These are phyloP conservation scores for Collybia sordida DNA, from an alignment of 768 basidiomycete genomes.

Conservation along the genomic window DNA sequence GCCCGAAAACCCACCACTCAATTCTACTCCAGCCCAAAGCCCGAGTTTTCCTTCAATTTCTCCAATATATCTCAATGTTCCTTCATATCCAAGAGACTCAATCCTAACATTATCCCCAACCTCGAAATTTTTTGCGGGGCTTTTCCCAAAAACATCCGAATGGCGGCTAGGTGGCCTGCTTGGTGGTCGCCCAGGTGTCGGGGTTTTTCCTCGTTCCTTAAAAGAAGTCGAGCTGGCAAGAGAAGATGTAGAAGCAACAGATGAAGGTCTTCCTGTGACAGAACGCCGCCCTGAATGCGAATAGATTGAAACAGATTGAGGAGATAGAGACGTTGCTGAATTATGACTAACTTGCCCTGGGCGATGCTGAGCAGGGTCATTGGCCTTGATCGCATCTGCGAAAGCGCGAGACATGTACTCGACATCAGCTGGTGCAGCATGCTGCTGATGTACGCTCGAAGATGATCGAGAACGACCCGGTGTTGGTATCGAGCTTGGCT, in stretches of 20 bases:
- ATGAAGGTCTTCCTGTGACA: conserved; percentile 48
- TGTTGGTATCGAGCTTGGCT: conserved; percentile 57
- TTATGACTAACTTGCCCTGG: conserved; percentile 31
- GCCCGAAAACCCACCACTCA: conserved; percentile 80
- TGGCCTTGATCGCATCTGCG: conserved; percentile 75
- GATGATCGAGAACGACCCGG: conserved; percentile 70
- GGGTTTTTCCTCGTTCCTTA: conserved; percentile 53
- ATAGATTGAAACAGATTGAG: conserved; percentile 40
- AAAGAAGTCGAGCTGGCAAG: conserved; percentile 27
- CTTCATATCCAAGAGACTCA: conserved; percentile 88
- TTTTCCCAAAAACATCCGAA: conserved; percentile 55
- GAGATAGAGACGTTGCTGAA: conserved; percentile 49
- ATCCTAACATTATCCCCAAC: conserved; percentile 84
- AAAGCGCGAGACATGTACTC: conserved; percentile 73
- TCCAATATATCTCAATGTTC: conserved; percentile 77
- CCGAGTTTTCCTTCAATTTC: conserved; percentile 88
- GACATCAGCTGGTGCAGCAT: conserved; percentile 36
- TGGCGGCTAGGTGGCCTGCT: conserved; percentile 66
- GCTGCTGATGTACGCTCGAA: conserved; percentile 46
- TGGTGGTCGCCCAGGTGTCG: conserved; percentile 33
- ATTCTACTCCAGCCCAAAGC: conserved; percentile 91
- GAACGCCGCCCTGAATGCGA: conserved; percentile 53
- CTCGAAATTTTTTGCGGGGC: conserved; percentile 51
- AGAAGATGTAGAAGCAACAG: conserved; percentile 57
- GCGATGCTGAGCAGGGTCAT: conserved; percentile 73